phyloP scores from a whole-genome alignment of 2,329 filamentous ascomycete species.

The Hymenoscyphus scutula region DNA sequence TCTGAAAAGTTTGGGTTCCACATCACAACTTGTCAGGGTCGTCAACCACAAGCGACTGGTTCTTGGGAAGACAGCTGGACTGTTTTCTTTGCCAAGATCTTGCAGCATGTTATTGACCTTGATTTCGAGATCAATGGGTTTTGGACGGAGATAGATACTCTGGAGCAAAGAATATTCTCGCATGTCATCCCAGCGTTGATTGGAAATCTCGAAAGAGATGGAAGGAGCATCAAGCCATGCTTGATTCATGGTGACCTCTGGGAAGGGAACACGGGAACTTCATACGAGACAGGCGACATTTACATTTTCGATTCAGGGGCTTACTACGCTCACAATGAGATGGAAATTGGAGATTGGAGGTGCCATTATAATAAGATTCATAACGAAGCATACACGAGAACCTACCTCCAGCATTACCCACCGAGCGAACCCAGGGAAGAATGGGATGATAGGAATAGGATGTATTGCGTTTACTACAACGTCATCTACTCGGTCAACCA shows the following conservation, averaged over 20 bases:
- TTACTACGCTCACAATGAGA: not conserved
- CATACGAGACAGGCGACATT: not conserved
- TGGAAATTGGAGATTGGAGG: not conserved
- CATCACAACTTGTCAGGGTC: not conserved
- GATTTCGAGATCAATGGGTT: not conserved
- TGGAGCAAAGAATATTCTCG: not conserved
- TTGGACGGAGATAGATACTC: not conserved
- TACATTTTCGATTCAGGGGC: not conserved
- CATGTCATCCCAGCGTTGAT: not conserved
- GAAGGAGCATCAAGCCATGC: not conserved
- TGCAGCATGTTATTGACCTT: not conserved
- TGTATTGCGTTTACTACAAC: slow-evolving; percentile 28
- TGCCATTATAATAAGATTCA: not conserved
- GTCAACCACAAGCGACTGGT: not conserved
- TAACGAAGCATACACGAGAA: not conserved
- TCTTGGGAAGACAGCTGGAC: not conserved
- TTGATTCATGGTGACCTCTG: not conserved
- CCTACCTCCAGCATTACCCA: not conserved
- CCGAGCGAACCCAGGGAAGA: slow-evolving; percentile 31
- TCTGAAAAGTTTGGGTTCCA: not conserved
- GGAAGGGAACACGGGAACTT: not conserved
- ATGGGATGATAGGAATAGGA: slow-evolving; percentile 34
- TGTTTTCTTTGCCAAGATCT: not conserved
- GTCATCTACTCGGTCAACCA: slow-evolving; percentile 14
- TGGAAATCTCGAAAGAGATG: not conserved